phyloP scores from a whole-genome alignment of 2,329 filamentous ascomycete species.

The Exophiala xenobiotica region DNA sequence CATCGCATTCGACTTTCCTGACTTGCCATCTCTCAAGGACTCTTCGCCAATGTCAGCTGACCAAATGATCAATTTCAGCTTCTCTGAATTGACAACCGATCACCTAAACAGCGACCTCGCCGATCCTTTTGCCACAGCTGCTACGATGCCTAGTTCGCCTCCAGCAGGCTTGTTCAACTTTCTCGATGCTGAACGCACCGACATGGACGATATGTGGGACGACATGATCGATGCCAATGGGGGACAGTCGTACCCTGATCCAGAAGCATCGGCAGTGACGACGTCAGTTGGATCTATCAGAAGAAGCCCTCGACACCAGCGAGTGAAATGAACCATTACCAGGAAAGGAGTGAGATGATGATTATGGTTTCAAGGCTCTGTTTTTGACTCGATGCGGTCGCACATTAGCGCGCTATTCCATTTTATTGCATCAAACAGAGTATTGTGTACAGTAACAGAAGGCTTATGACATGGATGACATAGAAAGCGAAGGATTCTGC shows the following conservation, averaged over 20 bases:
- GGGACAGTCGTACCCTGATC: conserved; percentile 20
- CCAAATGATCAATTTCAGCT: conserved; percentile 20
- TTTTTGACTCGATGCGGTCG: not conserved
- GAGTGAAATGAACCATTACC: conserved; percentile 6
- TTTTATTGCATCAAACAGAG: not conserved
- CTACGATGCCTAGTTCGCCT: conserved; percentile 47
- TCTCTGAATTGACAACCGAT: conserved; percentile 29
- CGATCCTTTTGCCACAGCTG: conserved; percentile 46
- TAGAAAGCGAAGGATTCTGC: not conserved
- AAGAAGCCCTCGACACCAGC: conserved; percentile 20
- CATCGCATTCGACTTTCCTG: conserved; percentile 39
- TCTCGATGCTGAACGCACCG: conserved; percentile 24
- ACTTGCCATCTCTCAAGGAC: conserved; percentile 34
- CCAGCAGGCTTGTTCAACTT: conserved; percentile 36
- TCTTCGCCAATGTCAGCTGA: conserved; percentile 27
- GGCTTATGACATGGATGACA: conserved; percentile 17
- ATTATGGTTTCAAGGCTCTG: not conserved
- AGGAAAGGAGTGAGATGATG: not conserved
- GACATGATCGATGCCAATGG: conserved; percentile 13
- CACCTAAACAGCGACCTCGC: conserved; percentile 35
- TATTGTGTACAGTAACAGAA: conserved; percentile 2
- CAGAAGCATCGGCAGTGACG: conserved; percentile 3
- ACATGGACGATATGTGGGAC: conserved; percentile 20
- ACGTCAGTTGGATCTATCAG: conserved; percentile 7
- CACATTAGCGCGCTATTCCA: not conserved